phyloP scores from a whole-genome alignment of 108 stramenopile species.

The Fistulifera solaris region DNA sequence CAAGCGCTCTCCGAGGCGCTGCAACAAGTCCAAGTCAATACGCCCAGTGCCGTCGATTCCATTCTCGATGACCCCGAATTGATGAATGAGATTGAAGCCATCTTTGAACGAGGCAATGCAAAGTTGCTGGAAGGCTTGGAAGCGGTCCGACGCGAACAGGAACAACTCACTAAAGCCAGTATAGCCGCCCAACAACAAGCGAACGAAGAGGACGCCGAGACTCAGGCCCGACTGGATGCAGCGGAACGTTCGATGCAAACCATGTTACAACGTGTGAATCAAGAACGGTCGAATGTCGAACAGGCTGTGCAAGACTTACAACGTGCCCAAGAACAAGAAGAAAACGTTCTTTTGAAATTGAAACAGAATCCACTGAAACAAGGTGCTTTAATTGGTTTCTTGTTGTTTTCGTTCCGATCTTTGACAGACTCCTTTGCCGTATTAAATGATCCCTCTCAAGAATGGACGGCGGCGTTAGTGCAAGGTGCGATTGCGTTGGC shows the following conservation, averaged over 20 bases:
- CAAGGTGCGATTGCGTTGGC: conserved; percentile 27
- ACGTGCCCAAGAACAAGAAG: conserved; percentile 25
- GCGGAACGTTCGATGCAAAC: conserved; percentile 40
- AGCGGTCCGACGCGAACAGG: conserved; percentile 49
- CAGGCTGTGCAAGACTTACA: conserved; percentile 36
- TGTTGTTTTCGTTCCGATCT: conserved; percentile 41
- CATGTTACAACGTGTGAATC: conserved; percentile 33
- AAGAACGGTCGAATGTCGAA: conserved; percentile 35
- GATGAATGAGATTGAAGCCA: conserved; percentile 48
- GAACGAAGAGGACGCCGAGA: conserved; percentile 14
- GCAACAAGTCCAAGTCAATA: conserved; percentile 22
- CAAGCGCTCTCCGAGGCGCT: conserved; percentile 38
- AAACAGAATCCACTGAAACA: conserved; percentile 34
- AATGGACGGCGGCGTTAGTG: conserved; percentile 10
- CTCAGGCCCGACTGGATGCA: conserved; percentile 21
- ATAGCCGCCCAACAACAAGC: conserved; percentile 17
- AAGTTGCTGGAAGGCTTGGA: conserved; percentile 34
- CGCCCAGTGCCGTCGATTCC: conserved; percentile 14
- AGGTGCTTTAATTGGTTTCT: conserved; percentile 30
- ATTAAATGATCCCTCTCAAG: conserved; percentile 6
- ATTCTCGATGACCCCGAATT: conserved; percentile 44
- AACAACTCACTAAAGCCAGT: conserved; percentile 21
- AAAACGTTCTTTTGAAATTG: conserved; percentile 23
- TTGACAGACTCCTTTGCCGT: conserved; percentile 23
- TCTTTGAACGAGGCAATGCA: conserved; percentile 44